A percentile compares a stretch with the other conserved stretches of the same genome.
phyloP scores from a whole-genome alignment of 306 rosid species.

The Casuarina glauca region DNA sequence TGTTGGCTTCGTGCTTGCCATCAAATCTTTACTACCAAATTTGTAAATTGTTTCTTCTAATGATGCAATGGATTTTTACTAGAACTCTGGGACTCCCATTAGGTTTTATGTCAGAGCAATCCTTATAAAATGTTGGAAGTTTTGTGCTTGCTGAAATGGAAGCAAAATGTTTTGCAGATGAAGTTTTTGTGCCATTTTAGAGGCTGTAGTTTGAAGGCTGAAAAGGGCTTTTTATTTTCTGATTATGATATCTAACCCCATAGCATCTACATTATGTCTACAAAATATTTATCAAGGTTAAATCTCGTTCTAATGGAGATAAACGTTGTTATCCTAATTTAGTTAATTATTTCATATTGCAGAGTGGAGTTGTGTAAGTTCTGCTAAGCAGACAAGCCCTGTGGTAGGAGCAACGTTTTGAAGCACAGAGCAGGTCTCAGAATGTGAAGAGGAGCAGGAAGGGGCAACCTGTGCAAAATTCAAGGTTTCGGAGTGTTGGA shows the following conservation, averaged over 20 bases:
- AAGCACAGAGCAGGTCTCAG: not conserved
- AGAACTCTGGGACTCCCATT: not conserved
- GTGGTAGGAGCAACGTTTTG: not conserved
- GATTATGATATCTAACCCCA: not conserved
- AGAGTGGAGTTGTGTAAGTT: not conserved
- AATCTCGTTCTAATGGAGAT: not conserved
- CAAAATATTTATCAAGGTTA: not conserved
- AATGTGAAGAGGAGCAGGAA: constrained; percentile 5
- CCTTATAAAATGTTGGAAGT: not conserved
- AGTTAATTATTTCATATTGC: not conserved
- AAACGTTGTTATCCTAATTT: not conserved
- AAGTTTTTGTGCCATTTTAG: not conserved
- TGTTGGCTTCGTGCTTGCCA: not conserved
- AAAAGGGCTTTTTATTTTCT: not conserved
- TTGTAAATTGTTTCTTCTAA: not conserved
- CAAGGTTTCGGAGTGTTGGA: constrained; percentile 7
- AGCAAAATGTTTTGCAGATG: not conserved
- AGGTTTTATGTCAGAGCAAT: not conserved
- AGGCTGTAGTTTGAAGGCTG: not conserved
- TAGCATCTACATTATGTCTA: not conserved
- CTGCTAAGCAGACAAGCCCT: not conserved
- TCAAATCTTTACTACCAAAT: not conserved
- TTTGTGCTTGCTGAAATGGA: not conserved
- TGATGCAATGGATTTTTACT: not conserved
- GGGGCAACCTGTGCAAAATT: constrained; percentile 1